Evolutionary conservation across 495 filamentous ascomycete species (phyloP).

Genomic region (Astrocystis sublimbata): DNA sequence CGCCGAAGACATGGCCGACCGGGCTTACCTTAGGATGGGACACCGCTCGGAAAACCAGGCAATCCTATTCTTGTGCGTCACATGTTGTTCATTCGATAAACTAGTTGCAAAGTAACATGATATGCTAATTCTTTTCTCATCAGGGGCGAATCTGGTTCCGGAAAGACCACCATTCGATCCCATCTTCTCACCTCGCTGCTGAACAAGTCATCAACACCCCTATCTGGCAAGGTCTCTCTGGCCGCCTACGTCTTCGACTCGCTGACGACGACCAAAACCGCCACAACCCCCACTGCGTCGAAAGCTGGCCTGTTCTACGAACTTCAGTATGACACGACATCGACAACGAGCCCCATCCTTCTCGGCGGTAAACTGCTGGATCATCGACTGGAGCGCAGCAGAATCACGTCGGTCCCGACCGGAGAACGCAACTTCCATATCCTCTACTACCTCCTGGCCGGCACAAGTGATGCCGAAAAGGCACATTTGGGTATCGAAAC

Average conservation of each 20-base stretch:
- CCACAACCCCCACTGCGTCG: constrained; percentile 90
- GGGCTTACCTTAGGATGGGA: constrained; percentile 83
- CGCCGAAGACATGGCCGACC: constrained; percentile 83
- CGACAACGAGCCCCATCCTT: constrained; percentile 74
- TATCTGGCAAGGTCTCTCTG: constrained; percentile 89
- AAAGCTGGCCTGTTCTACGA: constrained; percentile 95
- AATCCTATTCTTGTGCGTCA: constrained; percentile 81
- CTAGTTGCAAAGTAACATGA: not conserved
- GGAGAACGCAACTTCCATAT: constrained; percentile 96
- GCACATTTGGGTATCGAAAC: constrained; percentile 82
- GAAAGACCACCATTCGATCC: constrained; percentile 90
- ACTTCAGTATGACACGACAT: constrained; percentile 89
- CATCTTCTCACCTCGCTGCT: constrained; percentile 83
- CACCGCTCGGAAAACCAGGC: constrained; percentile 90
- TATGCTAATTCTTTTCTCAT: constrained; percentile 28
- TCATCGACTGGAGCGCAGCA: constrained; percentile 85
- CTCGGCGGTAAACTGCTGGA: constrained; percentile 94
- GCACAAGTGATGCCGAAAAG: constrained; percentile 89
- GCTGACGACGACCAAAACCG: constrained; percentile 95
- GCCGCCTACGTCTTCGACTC: constrained; percentile 94
- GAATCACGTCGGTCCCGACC: constrained; percentile 86
- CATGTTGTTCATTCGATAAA: not conserved
- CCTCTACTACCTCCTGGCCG: constrained; percentile 90
- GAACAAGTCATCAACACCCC: constrained; percentile 82
- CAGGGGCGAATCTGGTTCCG: constrained; percentile 92